Base-by-base conservation (phyloP, 163 green algal genomes). In the Scenedesmus sp. region DNA sequence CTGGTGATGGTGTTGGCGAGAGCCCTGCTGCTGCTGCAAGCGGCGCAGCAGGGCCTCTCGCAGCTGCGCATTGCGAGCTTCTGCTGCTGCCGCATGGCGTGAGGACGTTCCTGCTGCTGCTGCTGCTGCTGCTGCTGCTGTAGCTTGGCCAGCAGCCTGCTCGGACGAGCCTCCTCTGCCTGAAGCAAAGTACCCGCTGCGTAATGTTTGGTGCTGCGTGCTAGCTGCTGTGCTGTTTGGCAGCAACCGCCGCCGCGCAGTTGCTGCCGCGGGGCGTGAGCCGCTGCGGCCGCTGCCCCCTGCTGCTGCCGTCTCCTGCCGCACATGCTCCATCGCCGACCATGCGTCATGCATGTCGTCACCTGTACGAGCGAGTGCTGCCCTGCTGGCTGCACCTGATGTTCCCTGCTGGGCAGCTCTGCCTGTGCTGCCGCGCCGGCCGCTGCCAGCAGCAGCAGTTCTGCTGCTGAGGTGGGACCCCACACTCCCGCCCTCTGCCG, bases 41-140 rank as follows among this genome's bases (percentile, higher is more conserved):
- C 81, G 81, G 12, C 30, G 46, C 1, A 73, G 44, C 46, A 86
- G 81, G 35, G 81, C 81, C 12, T 86, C 46, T 24, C 12, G 49
- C 46, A 86, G 46, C 40, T 72, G 81, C 7, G 40, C 81, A 44
- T 86, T 37, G 42, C 79, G 40, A 33, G 42, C 79, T 13, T 56
- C 79, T 40, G 40, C 43, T 61, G 79, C 79, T 56, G 42, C 37
- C 24, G 37, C 78, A 56, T 6, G 35, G 56, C 56, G 20, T 33
- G 40, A 33, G 15, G 35, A 16, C 13, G 3, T 2, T 10, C 76
- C 78, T 24, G 78, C 78, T 83, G 42, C 78, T 46, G 68, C 42
- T 82, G 78, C 80, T 83, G 42, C 78, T 46, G 68, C 42, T 82
- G 78, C 80, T 86, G 20, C 44, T 85, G 78, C 78, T 53, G 78